phyloP scores from a whole-genome alignment of 2,329 filamentous ascomycete genomes.

The Trichoderma simmonsii region DNA sequence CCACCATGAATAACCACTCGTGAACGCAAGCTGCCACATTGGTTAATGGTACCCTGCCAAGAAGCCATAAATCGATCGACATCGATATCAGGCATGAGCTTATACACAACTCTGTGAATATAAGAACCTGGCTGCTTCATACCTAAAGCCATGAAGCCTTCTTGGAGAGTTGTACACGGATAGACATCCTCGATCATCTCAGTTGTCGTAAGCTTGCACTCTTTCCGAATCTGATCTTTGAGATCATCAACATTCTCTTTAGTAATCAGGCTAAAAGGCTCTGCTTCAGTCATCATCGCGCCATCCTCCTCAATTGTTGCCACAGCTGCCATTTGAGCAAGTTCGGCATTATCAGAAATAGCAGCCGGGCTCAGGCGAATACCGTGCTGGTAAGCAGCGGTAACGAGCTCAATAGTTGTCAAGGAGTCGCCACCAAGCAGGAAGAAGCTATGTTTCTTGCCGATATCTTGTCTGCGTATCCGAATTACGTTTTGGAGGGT shows the following conservation, averaged over 20 bases:
- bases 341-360: neutral
- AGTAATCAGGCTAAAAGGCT: neutral
- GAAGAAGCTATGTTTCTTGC: constrained; percentile 16
- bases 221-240: neutral
- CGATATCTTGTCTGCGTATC: constrained; percentile 6
- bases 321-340: constrained; percentile 11
- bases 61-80: constrained; percentile 20
- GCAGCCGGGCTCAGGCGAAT: constrained; percentile 2
- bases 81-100: neutral
- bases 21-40: constrained; percentile 15
- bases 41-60: constrained; percentile 24
- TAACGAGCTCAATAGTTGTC: constrained; percentile 12
- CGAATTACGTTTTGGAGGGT: neutral
- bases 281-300: neutral
- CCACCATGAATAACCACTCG: constrained; percentile 9
- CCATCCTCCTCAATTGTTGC: neutral
- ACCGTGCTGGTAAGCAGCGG: constrained; percentile 13
- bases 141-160: constrained; percentile 14
- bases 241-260: neutral
- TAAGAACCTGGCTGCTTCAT: constrained; percentile 18
- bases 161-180: constrained; percentile 15
- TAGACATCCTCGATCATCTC: constrained; percentile 14
- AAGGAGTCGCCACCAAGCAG: constrained; percentile 14
- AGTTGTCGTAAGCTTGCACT: neutral
- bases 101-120: constrained; percentile 9